Evolutionary conservation across 176 grass and related monocot genomes (phyloP), one percentile per base, ranked within the genome.

Genomic region (Olyra latifolia): DNA sequence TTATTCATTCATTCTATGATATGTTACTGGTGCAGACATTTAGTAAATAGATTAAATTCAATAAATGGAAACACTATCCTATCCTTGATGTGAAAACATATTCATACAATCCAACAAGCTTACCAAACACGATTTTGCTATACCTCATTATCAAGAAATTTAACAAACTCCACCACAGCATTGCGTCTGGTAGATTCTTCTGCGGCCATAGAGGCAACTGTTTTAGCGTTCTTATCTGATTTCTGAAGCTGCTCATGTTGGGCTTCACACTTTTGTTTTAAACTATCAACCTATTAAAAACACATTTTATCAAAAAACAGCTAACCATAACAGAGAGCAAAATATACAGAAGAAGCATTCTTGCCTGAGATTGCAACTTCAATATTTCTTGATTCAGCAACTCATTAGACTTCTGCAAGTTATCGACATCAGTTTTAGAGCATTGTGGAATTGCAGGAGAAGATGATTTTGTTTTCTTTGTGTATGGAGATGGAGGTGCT

Each of bases 311-410:
- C 38, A 62, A 73, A 82, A 81, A 59, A 50, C 6, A 38, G 20
- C 24, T 23, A 56, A 24, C 16, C 59, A 15, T 66, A 53, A 83
- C 28, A 80, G 45, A 68, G 35, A 15, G 43, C 30, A 82, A 71
- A 65, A 38, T 72, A 50, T 60, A 68, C 32, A 6, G n/a, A 50
- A 68, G 39, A 22, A 6, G 32, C 30, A 6, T 62, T 12, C 27
- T 82, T 82, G 68, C 93, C 89, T 95, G 79, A 69, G 66, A 42
- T 87, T 92, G 93, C 66, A 92, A 66, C 75, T 92, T 86, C 25
- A 68, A 49, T 39, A 92, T 20, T 72, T 95, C 89, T 68, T 91
- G 83, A 78, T 91, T 86, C 56, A 92, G 63, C n/a, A 84, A 41
- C 8, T 95, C 89, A 66, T 87, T 92, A 70, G 77, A 85, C 57